phyloP scores from a whole-genome alignment of 345 rosid species.

The Schrenkiella parvula region DNA sequence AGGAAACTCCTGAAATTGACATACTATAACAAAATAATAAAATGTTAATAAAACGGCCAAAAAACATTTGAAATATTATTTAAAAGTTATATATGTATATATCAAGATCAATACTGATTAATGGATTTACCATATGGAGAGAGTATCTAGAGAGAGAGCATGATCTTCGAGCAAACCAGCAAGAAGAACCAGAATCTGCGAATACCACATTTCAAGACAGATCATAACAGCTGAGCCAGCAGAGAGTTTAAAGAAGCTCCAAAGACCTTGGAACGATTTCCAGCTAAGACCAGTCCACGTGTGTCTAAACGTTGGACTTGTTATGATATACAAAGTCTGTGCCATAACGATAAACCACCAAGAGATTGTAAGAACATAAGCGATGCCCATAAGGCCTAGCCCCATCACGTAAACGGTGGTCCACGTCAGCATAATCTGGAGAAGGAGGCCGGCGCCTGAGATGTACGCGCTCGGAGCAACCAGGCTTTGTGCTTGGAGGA shows the following conservation, averaged over 20 bases:
- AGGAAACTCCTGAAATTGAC: constrained; percentile 45
- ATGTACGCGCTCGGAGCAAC: constrained; percentile 64
- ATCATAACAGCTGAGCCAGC: constrained; percentile 85
- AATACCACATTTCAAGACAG: constrained; percentile 89
- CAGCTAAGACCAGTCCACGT: constrained; percentile 67
- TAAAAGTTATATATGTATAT: no score
- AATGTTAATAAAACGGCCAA: neutral
- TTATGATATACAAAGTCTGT: constrained; percentile 48
- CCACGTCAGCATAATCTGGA: constrained; percentile 60
- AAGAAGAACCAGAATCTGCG: constrained; percentile 64
- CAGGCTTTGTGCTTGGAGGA: constrained; percentile 65
- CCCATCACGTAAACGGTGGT: constrained; percentile 39
- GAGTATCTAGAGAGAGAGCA: constrained; percentile 64
- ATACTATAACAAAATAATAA: constrained; percentile 39
- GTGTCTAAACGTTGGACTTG: constrained; percentile 41
- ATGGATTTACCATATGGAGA: constrained; percentile 66
- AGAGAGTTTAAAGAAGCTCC: constrained; percentile 68
- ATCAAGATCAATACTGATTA: neutral
- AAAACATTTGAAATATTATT: no score
- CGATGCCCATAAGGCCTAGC: constrained; percentile 55
- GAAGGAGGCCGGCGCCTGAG: constrained; percentile 45
- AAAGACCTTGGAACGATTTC: constrained; percentile 61
- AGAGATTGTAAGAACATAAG: constrained; percentile 63
- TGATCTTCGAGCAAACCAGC: constrained; percentile 73
- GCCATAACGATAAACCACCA: constrained; percentile 85